Evolutionary conservation across 495 filamentous ascomycete species (phyloP).

Genomic region (Penicillium goetzii): DNA sequence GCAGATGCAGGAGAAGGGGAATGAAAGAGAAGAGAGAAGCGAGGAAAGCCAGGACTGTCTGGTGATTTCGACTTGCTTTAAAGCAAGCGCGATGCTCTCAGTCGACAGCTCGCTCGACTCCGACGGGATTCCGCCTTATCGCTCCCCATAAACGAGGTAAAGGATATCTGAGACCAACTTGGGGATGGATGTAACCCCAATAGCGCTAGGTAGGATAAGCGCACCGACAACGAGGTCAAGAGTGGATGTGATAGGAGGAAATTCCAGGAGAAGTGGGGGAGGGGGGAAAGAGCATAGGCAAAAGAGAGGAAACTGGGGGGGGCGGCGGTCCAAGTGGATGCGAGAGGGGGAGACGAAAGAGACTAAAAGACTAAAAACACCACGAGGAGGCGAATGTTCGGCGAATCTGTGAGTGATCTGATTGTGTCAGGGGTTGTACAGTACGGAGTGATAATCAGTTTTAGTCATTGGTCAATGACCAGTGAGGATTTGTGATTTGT

Average conservation of each 20-base stretch:
- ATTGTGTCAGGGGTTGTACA: background rate
- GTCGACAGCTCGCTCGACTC: background rate
- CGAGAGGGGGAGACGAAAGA: background rate
- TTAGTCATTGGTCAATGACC: background rate
- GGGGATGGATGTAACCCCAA: constrained; percentile 22
- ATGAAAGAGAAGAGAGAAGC: constrained; percentile 40
- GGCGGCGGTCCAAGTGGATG: background rate
- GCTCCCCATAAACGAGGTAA: constrained; percentile 3
- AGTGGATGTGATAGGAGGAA: constrained; percentile 13
- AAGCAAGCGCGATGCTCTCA: background rate
- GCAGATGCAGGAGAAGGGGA: constrained; percentile 23
- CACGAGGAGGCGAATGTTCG: constrained; percentile 2
- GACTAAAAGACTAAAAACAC: background rate
- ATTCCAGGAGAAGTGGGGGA: constrained; percentile 6
- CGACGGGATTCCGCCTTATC: constrained; percentile 30
- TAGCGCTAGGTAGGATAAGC: constrained; percentile 4
- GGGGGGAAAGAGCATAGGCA: background rate
- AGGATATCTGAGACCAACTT: constrained; percentile 16
- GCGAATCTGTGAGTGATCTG: background rate
- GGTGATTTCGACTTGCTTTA: constrained; percentile 1
- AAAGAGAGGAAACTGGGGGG: background rate
- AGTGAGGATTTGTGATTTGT: background rate
- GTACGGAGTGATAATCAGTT: background rate
- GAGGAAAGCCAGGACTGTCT: background rate
- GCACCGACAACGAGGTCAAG: background rate